Evolutionary conservation across 176 grass and related monocot species (phyloP).

Genomic region (Panicum miliaceum): DNA sequence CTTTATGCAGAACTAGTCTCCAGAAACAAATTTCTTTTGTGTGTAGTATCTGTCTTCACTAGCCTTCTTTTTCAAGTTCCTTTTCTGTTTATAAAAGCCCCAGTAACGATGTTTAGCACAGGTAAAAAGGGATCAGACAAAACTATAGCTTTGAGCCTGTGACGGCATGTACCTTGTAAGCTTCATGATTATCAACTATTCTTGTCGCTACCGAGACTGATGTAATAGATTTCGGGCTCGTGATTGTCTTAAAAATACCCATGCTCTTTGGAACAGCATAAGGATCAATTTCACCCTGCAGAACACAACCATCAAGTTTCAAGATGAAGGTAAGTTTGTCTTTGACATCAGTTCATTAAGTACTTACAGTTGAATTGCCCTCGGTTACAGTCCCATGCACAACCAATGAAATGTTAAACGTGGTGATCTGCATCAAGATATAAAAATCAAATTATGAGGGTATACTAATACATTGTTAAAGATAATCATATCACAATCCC

Average conservation of each 20-base stretch:
- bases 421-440: constrained; percentile 60
- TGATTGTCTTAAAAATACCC: constrained; percentile 74
- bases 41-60: constrained; percentile 87
- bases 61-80: constrained; percentile 84
- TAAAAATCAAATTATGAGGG: constrained; percentile 10
- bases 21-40: constrained; percentile 81
- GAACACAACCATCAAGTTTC: constrained; percentile 27
- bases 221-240: constrained; percentile 77
- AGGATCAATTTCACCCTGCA: constrained; percentile 65
- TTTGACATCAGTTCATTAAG: constrained; percentile 18
- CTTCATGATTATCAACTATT: constrained; percentile 84
- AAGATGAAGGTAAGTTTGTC: neutral
- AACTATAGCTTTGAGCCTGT: neutral
- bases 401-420: constrained; percentile 85
- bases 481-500: neutral
- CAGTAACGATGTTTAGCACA: constrained; percentile 18
- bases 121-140: constrained; percentile 24
- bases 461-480: constrained; percentile 11
- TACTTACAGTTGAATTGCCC: constrained; percentile 63
- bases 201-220: constrained; percentile 68
- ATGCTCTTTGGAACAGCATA: constrained; percentile 78
- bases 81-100: constrained; percentile 55
- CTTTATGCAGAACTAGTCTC: constrained; percentile 57
- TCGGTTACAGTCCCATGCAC: constrained; percentile 78
- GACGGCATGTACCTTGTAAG: constrained; percentile 65